Evolutionary conservation across 257 asterid genomes (phyloP), one percentile per base, ranked within the genome.

Genomic region (Solanum microdontum): DNA sequence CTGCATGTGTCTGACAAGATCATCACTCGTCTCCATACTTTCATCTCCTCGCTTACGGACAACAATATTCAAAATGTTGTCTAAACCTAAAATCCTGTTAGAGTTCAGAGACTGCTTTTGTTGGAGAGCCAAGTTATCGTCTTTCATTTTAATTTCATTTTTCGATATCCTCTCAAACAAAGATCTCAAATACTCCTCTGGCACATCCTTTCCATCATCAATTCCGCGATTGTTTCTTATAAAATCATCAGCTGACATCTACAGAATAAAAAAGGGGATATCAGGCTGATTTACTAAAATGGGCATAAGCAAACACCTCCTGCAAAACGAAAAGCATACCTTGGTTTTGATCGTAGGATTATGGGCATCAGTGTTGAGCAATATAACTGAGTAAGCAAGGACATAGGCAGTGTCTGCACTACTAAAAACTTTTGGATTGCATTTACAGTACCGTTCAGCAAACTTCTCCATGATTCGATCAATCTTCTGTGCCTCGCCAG

Each of bases 401-500:
- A 97, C 98, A 90, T 97, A 97, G 89, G 99, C 99, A 30, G 99
- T 97, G 87, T 97, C 99, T 24, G 99, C 99, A 92, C 99, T 97
- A 86, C 94, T 94, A 93, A 97, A 97, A 88, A 82, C 96, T 88
- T 94, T 92, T 43, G 98, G 97, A 90, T 96, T 97, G 89, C 99
- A 93, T 90, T 97, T 97, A 92, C 99, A 97, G 90, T 95, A 97
- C 66, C 99, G 93, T 87, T 97, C 99, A 79, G 99, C 96, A 91
- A 97, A 96, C 91, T 97, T 97, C 87, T 97, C 99, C 99, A 97
- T 97, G 40, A 97, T 97, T 55, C 99, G 94, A 85, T 97, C 99
- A 82, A 97, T 97, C 94, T 97, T 97, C 89, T 97, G 99, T 55
- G 99, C 99, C 95, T 97, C 99, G 68, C 99, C 99, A 86, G 99